Evolutionary conservation across 1,284 basidiomycete genomes (phyloP).

Genomic region (Cystobasidium pallidum): DNA sequence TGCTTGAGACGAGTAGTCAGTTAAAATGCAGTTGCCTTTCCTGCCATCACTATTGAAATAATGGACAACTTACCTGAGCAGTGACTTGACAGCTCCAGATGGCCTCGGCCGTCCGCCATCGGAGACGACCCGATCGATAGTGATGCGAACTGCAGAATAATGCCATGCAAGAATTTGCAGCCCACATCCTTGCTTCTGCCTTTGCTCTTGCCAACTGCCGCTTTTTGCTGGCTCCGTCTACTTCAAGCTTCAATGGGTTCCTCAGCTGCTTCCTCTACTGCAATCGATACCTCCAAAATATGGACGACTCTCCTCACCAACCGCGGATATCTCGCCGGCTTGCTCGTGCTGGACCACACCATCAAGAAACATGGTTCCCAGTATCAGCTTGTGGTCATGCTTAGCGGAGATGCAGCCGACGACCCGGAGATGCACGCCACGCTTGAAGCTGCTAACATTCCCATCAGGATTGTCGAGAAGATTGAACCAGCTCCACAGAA

Average conservation of each 20-base stretch:
- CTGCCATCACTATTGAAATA: too few relatives aligned
- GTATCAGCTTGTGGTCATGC: conserved; percentile 73
- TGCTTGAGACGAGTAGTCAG: too few relatives aligned
- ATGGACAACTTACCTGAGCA: too few relatives aligned
- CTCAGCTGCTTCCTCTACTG: neutral
- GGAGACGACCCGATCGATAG: too few relatives aligned
- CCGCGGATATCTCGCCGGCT: conserved; percentile 66
- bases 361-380: conserved; percentile 67
- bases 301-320: conserved; percentile 64
- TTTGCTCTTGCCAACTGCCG: neutral
- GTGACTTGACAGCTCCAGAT: too few relatives aligned
- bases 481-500: conserved; percentile 60
- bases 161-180: neutral
- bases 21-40: too few relatives aligned
- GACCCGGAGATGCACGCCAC: conserved; percentile 62
- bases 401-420: conserved; percentile 50
- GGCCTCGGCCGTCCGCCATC: too few relatives aligned
- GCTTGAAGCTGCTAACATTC: conserved; percentile 28
- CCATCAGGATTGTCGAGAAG: conserved; percentile 63
- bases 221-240: neutral
- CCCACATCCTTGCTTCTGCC: neutral
- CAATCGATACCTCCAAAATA: conserved; percentile 30
- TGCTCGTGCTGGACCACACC: conserved; percentile 71
- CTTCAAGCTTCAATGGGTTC: conserved; percentile 5
- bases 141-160: too few relatives aligned